Percentiles rank a stretch among this genome's conserved stretches.
phyloP scores from a whole-genome alignment of 805 yeast genomes.

The Suhomyces canberraensis region DNA sequence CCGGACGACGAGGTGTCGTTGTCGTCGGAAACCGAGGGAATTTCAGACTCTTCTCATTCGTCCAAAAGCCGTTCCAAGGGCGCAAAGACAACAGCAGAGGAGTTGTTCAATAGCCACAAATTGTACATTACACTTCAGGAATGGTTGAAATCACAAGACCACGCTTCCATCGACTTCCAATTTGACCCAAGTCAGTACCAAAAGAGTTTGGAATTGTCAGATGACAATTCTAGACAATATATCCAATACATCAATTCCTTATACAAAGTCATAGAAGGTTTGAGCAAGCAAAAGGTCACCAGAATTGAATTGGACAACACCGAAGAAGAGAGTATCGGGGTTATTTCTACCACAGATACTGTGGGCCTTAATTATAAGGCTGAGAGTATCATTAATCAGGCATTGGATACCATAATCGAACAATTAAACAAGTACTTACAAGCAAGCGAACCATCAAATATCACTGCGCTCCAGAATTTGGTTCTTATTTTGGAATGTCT shows the following conservation, averaged over 20 bases:
- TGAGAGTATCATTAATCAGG: not conserved
- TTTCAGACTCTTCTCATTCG: conserved; percentile 11
- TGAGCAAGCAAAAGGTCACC: conserved; percentile 18
- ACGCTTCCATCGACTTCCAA: conserved; percentile 32
- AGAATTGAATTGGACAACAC: conserved; percentile 14
- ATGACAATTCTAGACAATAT: conserved; percentile 42
- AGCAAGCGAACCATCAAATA: not conserved
- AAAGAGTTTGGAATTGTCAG: conserved; percentile 23
- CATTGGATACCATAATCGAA: conserved; percentile 1
- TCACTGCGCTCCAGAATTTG: conserved; percentile 34
- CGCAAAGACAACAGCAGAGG: not conserved
- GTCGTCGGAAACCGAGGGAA: conserved; percentile 18
- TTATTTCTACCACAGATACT: conserved; percentile 8
- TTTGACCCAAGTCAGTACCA: conserved; percentile 41
- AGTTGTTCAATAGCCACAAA: conserved; percentile 11
- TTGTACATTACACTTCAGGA: conserved; percentile 42
- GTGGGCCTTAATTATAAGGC: not conserved
- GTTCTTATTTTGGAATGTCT: conserved; percentile 56
- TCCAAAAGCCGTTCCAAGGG: not conserved
- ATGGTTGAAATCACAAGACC: conserved; percentile 40
- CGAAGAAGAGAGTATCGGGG: conserved; percentile 29
- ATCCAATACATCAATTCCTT: conserved; percentile 46
- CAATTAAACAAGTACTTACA: not conserved
- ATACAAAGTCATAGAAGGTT: conserved; percentile 49
- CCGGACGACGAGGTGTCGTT: conserved; percentile 29